Conservation (phyloP, 495 filamentous ascomycete genomes). For the Oleoguttula mirabilis region DNA sequence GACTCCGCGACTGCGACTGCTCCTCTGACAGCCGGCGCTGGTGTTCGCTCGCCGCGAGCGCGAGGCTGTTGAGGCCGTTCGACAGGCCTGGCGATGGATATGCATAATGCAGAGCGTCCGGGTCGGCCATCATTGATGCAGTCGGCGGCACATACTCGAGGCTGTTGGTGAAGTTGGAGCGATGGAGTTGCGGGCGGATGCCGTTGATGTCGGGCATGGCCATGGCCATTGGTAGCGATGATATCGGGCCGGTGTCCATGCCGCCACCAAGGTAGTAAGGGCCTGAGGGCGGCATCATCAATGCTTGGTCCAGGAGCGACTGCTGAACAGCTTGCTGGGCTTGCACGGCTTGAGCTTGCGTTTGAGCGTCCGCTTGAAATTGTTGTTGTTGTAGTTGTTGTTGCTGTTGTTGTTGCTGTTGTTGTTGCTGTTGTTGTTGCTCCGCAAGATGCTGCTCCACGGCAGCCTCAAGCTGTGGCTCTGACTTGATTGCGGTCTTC, state of each 20-base stretch:
- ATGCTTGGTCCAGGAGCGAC: slow-evolving; percentile 6
- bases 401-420: neutral
- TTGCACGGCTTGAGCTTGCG: neutral
- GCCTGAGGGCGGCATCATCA: slow-evolving; percentile 16
- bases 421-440: neutral
- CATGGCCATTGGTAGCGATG: slow-evolving; percentile 15
- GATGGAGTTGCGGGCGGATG: slow-evolving; percentile 9
- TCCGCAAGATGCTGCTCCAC: slow-evolving; percentile 18
- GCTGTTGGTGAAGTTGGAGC: slow-evolving; percentile 14
- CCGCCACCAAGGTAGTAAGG: slow-evolving; percentile 17
- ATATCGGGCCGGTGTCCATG: slow-evolving; percentile 14
- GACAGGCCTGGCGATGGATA: slow-evolving; percentile 19
- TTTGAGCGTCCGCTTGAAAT: neutral
- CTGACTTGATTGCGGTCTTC: slow-evolving; percentile 6
- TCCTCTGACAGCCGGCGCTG: slow-evolving; percentile 15
- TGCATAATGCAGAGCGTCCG: slow-evolving; percentile 16
- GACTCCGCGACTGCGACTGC: slow-evolving; percentile 9
- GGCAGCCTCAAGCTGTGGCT: slow-evolving; percentile 12
- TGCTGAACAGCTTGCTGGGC: slow-evolving; percentile 7
- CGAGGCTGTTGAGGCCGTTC: slow-evolving; percentile 21
- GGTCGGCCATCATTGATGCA: slow-evolving; percentile 9
- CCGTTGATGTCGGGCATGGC: slow-evolving; percentile 9
- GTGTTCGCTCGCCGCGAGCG: slow-evolving; percentile 19
- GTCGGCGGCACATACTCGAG: slow-evolving; percentile 18
- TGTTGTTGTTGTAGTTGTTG: neutral